These are phyloP conservation scores for Pythium grandisporangium DNA, from an alignment of 352 stramenopile species.

Conservation along the genomic window DNA sequence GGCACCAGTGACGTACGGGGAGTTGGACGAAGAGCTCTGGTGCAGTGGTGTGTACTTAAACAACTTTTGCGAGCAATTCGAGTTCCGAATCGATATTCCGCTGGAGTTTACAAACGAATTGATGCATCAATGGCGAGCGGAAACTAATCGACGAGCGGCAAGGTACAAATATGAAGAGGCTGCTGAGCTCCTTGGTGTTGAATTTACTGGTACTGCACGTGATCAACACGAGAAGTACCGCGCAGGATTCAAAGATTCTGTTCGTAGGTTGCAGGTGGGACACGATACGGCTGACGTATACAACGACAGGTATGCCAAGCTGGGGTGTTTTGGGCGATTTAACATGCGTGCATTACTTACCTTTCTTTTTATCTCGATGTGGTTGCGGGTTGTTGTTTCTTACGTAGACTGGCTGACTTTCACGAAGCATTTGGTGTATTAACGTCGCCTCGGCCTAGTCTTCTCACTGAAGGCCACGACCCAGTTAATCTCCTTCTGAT, in stretches of 20 bases:
- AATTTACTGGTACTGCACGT: conserved; percentile 1
- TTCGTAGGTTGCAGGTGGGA: conserved; percentile 22
- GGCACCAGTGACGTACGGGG: conserved; percentile 82
- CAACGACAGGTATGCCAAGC: conserved; percentile 42
- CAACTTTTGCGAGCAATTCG: conserved; percentile 84
- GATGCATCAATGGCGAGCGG: conserved; percentile 68
- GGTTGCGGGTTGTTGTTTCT: background rate
- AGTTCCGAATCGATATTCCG: conserved; percentile 81
- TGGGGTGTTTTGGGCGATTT: no score
- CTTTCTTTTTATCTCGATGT: no score
- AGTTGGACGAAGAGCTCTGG: conserved; percentile 89
- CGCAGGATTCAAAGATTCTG: conserved; percentile 43
- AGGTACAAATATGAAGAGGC: conserved; percentile 28
- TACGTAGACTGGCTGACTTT: conserved; percentile 25
- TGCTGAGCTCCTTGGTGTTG: conserved; percentile 23
- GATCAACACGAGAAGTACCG: conserved; percentile 24
- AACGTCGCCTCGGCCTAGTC: conserved; percentile 48
- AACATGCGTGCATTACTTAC: no score
- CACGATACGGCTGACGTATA: conserved; percentile 19
- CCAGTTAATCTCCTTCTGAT: conserved; percentile 61
- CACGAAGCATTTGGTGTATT: conserved; percentile 59
- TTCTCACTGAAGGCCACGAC: conserved; percentile 63
- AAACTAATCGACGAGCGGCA: conserved; percentile 28
- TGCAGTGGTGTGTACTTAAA: conserved; percentile 91
- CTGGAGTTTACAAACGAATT: conserved; percentile 81